phyloP scores from a whole-genome alignment of 306 rosid species.

The Senna siamea region DNA sequence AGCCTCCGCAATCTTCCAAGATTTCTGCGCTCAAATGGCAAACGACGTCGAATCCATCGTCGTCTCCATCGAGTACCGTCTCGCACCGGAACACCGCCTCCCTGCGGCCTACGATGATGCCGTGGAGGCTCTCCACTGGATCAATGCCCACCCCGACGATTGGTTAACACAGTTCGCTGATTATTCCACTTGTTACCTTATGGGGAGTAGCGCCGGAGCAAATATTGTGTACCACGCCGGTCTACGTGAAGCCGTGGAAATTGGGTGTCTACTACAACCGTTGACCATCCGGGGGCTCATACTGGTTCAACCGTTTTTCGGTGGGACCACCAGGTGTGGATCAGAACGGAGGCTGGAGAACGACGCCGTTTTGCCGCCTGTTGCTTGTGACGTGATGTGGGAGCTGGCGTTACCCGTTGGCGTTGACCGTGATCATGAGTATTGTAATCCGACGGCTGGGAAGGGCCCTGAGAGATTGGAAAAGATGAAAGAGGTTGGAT shows the following conservation, averaged over 20 bases:
- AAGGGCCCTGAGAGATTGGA: not conserved
- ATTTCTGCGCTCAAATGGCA: slow-evolving; percentile 48
- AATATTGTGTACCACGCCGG: slow-evolving; percentile 59
- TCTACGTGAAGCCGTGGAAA: slow-evolving; percentile 36
- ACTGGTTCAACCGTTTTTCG: slow-evolving; percentile 55
- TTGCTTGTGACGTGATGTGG: slow-evolving; percentile 49
- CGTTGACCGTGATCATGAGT: slow-evolving; percentile 57
- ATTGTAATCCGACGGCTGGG: slow-evolving; percentile 50
- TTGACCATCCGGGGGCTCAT: slow-evolving; percentile 53
- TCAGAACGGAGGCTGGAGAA: slow-evolving; percentile 48
- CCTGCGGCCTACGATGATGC: slow-evolving; percentile 66
- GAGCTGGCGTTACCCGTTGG: slow-evolving; percentile 51
- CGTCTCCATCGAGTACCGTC: slow-evolving; percentile 58
- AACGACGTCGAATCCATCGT: slow-evolving; percentile 36
- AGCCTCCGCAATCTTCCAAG: slow-evolving; percentile 31
- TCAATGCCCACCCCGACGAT: slow-evolving; percentile 43
- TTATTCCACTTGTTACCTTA: slow-evolving; percentile 40
- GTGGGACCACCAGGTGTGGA: slow-evolving; percentile 47
- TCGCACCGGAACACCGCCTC: slow-evolving; percentile 59
- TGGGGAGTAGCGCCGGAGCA: slow-evolving; percentile 60
- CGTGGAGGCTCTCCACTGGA: slow-evolving; percentile 59
- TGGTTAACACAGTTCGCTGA: slow-evolving; percentile 55
- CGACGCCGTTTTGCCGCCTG: slow-evolving; percentile 28
- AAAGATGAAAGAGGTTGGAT: not conserved
- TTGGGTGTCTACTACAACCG: not conserved